Conservation (phyloP, 2,329 filamentous ascomycete species). For the Cercospora canescens region DNA sequence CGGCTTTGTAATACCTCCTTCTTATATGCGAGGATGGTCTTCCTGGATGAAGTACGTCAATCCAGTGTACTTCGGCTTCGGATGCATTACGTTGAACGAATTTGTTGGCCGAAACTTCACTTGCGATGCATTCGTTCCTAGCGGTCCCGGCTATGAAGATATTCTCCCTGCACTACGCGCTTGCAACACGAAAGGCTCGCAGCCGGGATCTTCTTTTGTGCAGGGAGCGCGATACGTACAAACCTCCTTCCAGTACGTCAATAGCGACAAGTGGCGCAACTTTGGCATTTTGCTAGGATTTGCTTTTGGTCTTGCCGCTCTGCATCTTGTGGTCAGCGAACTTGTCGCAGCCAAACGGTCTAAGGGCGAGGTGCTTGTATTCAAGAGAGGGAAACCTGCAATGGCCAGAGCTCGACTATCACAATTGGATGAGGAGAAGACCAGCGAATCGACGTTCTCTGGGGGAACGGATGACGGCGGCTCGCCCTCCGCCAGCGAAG, state of each 20-base stretch:
- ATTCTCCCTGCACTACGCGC: conserved; percentile 76
- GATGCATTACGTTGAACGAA: conserved; percentile 82
- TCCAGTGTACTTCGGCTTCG: conserved; percentile 71
- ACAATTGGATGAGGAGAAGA: no score
- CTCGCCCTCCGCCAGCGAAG: no score
- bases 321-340: no score
- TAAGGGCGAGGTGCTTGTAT: no score
- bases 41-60: conserved; percentile 80
- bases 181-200: conserved; percentile 75
- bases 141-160: conserved; percentile 67
- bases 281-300: no score
- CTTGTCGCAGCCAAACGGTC: conserved; percentile 75
- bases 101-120: conserved; percentile 69
- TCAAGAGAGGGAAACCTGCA: no score
- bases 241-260: conserved; percentile 66
- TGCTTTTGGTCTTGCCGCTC: no score
- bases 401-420: no score
- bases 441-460: no score
- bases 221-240: conserved; percentile 69
- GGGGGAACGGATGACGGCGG: no score
- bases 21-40: no score
- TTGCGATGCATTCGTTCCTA: conserved; percentile 70
- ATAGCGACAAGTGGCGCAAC: conserved; percentile 74
- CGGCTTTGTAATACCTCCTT: conserved; percentile 40
- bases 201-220: conserved; percentile 63